Evolutionary conservation across 176 grass and related monocot genomes (phyloP).

Genomic region (Neostapfia colusana): DNA sequence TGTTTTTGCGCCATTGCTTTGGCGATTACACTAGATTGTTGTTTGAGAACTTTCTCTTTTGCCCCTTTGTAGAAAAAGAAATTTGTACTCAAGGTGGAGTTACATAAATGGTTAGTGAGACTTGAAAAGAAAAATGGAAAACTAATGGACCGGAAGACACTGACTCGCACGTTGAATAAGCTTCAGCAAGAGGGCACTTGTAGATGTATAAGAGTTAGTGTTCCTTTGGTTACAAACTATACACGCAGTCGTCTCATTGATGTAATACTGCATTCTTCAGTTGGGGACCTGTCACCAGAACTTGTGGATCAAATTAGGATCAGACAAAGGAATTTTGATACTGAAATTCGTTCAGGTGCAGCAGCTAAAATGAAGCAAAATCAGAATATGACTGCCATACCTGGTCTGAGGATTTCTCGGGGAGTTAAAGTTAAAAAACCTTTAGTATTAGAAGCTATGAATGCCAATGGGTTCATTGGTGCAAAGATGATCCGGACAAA

Average conservation of each 20-base stretch:
- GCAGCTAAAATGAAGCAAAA: constrained; percentile 65
- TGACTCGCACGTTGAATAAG: constrained; percentile 81
- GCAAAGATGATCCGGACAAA: constrained; percentile 93
- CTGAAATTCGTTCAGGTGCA: constrained; percentile 53
- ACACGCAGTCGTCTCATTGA: constrained; percentile 71
- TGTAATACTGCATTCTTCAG: constrained; percentile 80
- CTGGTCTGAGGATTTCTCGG: constrained; percentile 46
- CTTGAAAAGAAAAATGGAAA: constrained; percentile 78
- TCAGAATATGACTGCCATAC: constrained; percentile 46
- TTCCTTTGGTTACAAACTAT: constrained; percentile 77
- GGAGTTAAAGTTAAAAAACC: constrained; percentile 60
- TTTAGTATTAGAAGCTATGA: constrained; percentile 70
- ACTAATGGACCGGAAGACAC: constrained; percentile 81
- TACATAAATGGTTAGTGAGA: constrained; percentile 77
- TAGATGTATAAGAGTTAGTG: constrained; percentile 81
- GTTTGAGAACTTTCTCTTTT: constrained; percentile 16
- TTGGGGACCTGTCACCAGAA: constrained; percentile 65
- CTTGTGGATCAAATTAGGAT: constrained; percentile 75
- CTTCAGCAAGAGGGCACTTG: constrained; percentile 79
- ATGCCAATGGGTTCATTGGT: constrained; percentile 82
- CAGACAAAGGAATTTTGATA: constrained; percentile 78
- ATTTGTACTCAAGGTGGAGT: constrained; percentile 75
- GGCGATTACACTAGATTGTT: constrained; percentile 19
- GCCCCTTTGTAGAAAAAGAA: constrained; percentile 64
- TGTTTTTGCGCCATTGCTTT: neutral